These are phyloP conservation scores for Heterotrichella gracilis DNA, from an alignment of 352 stramenopile genomes.

Conservation along the genomic window DNA sequence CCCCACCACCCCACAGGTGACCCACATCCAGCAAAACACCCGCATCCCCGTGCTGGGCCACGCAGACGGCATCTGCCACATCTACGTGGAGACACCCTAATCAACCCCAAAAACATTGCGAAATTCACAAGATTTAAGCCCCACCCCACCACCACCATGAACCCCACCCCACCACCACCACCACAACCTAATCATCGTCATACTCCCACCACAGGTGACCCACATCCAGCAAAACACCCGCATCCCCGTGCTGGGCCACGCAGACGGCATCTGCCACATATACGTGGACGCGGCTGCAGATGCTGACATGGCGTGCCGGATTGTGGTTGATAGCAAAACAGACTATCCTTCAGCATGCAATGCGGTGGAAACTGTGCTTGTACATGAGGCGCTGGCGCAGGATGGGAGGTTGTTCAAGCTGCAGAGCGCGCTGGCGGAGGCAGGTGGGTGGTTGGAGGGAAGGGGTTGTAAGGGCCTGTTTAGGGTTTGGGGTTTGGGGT, in stretches of 20 bases:
- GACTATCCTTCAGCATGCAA: slow-evolving; percentile 92
- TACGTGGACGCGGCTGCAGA: slow-evolving; percentile 37
- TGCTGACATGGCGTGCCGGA: slow-evolving; percentile 32
- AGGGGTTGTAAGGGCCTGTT: too few species aligned
- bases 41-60: slow-evolving; percentile 84
- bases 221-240: slow-evolving; percentile 80
- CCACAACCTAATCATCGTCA: too few species aligned
- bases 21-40: slow-evolving; percentile 77
- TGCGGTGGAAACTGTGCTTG: slow-evolving; percentile 67
- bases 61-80: slow-evolving; percentile 83
- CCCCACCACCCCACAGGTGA: too few species aligned
- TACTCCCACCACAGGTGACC: too few species aligned
- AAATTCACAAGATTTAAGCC: too few species aligned
- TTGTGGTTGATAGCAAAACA: slow-evolving; percentile 83
- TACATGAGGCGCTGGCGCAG: slow-evolving; percentile 48
- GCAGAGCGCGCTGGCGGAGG: slow-evolving; percentile 38
- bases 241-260: slow-evolving; percentile 84
- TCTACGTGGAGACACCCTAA: too few species aligned
- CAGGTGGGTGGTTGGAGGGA: slow-evolving; percentile 57
- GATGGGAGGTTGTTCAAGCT: slow-evolving; percentile 36
- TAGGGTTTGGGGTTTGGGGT: too few species aligned
- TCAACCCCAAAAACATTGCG: too few species aligned
- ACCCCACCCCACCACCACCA: too few species aligned
- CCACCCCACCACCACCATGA: too few species aligned
- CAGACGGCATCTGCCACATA: slow-evolving; percentile 85